phyloP scores from a whole-genome alignment of 495 filamentous ascomycete species.

The Aspergillus coremiiformis region DNA sequence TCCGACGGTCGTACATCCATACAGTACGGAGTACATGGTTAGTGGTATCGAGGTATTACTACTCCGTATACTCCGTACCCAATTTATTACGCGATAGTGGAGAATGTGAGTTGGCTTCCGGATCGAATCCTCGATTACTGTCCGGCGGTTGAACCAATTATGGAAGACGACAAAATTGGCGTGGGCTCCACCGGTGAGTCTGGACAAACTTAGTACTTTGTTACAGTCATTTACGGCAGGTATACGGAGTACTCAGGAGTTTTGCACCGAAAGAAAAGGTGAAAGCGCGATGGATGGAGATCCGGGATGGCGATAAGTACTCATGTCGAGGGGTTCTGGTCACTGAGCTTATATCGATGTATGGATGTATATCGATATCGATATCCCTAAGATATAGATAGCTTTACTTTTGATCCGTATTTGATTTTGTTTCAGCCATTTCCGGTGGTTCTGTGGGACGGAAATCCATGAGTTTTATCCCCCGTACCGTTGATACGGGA shows the following conservation, averaged over 20 bases:
- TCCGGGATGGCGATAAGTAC: neutral
- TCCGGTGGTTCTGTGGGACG: neutral
- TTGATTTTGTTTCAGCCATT: no score
- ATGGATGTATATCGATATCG: no score
- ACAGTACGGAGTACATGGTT: no score
- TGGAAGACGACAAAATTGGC: constrained; percentile 9
- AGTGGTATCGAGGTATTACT: neutral
- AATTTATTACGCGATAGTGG: constrained; percentile 9
- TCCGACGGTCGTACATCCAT: neutral
- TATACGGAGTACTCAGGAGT: neutral
- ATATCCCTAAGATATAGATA: no score
- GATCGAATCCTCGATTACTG: constrained; percentile 14
- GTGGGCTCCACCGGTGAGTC: constrained; percentile 14
- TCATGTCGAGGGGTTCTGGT: no score
- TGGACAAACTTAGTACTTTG: constrained; percentile 14
- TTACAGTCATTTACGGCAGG: neutral
- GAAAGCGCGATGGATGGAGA: neutral
- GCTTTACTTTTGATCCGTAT: no score
- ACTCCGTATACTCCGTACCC: no score
- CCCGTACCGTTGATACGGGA: neutral
- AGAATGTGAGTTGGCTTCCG: constrained; percentile 15
- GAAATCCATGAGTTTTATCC: neutral
- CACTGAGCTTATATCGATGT: no score
- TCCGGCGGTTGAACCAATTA: constrained; percentile 15
- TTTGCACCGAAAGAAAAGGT: neutral